Percentiles rank a stretch among this genome's conserved stretches.
Conservation (phyloP, 129 eudicot species). For the Dittrichia graveolens region DNA sequence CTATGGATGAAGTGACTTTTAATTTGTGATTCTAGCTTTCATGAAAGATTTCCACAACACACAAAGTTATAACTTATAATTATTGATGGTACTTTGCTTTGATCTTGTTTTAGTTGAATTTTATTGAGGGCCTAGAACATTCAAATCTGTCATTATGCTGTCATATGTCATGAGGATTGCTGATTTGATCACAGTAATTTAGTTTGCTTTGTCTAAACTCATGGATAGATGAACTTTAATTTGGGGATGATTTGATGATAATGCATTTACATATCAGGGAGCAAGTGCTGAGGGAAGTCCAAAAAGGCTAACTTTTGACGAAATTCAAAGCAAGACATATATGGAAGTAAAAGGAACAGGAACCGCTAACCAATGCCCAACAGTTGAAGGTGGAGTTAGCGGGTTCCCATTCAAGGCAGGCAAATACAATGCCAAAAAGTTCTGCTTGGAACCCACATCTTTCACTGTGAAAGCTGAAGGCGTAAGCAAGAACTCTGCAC, state of each 20-base stretch:
- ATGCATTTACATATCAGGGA: constrained; percentile 49
- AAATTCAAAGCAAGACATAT: constrained; percentile 92
- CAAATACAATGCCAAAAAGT: constrained; percentile 80
- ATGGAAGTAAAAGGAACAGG: constrained; percentile 90
- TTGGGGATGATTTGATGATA: neutral
- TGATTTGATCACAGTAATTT: neutral
- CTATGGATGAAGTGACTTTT: neutral
- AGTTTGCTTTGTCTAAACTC: neutral
- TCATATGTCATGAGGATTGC: neutral
- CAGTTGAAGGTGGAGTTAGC: constrained; percentile 68
- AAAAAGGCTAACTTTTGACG: constrained; percentile 79
- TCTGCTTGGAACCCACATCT: constrained; percentile 90
- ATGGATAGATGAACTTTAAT: neutral
- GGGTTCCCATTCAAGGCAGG: constrained; percentile 75
- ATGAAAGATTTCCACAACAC: neutral
- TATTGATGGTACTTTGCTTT: neutral
- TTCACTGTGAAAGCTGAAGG: constrained; percentile 93
- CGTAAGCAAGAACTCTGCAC: constrained; percentile 69
- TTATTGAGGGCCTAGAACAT: neutral
- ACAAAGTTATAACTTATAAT: neutral
- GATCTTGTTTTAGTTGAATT: neutral
- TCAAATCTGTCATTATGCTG: neutral
- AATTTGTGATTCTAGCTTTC: neutral
- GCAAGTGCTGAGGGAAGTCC: constrained; percentile 87
- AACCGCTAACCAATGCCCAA: constrained; percentile 97